A percentile compares a stretch with the other conserved stretches of the same genome.
Conservation (phyloP, 2,329 filamentous ascomycete genomes). For the Hymenoscyphus infarciens region DNA sequence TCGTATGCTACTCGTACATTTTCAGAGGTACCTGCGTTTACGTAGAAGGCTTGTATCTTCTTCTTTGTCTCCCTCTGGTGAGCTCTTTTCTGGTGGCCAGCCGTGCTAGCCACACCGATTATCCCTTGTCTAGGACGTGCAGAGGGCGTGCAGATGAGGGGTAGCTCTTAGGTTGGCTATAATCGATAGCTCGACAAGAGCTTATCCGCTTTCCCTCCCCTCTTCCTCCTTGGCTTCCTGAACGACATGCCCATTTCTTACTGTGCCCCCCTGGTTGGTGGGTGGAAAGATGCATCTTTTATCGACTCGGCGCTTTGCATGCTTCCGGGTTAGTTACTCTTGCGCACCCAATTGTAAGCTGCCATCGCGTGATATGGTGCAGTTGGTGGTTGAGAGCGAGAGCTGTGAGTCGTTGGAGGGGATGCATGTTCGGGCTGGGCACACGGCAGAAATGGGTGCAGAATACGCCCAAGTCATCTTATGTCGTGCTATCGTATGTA, state of each 20-base stretch:
- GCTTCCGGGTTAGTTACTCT: background rate
- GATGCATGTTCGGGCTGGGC: background rate
- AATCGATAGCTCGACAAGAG: background rate
- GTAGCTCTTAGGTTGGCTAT: background rate
- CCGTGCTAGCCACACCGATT: too few species aligned
- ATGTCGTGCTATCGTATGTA: background rate
- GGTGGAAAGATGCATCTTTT: background rate
- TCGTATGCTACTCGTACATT: too few species aligned
- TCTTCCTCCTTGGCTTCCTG: background rate
- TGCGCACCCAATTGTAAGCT: background rate
- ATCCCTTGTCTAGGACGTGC: too few species aligned
- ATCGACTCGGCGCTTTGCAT: background rate
- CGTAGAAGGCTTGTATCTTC: background rate
- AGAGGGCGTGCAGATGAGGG: constrained; percentile 1
- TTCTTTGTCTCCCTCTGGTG: background rate
- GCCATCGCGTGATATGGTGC: background rate
- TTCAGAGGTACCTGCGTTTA: background rate
- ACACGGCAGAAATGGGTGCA: background rate
- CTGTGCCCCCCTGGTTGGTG: too few species aligned
- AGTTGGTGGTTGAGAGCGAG: background rate
- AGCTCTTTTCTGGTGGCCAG: background rate
- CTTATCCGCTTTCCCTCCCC: background rate
- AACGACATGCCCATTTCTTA: background rate
- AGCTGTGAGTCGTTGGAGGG: background rate
- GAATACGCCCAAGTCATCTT: too few species aligned